Base-by-base conservation (phyloP, 306 rosid species). In the Ochetophila trinervis region DNA sequence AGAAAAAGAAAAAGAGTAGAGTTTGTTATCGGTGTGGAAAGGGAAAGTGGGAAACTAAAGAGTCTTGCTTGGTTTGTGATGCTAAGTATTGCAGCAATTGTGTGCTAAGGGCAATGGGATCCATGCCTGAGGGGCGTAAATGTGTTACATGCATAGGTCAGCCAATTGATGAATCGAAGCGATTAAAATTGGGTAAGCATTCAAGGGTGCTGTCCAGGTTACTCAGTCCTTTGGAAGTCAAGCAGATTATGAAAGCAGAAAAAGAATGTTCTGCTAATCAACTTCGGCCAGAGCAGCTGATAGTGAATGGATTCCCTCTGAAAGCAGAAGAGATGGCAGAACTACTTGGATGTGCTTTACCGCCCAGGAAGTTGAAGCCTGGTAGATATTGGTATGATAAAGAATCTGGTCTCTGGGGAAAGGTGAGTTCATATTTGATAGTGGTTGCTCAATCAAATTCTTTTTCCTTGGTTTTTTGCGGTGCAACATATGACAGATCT, bases 371-470 rank as follows among this genome's bases (percentile, higher is more conserved):
- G 73, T 74, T 94, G 76, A 90, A 90, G 84, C 99, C 99, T 32
- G 97, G 99, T 69, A 84, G 87, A 85, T 94, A 94, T 76, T 94
- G 97, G 99, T 94, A 94, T 57, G 99, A 94, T 85, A 94, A 94
- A 82, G 99, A 94, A 77, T 94, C 99, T 23, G 99, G 96, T 68
- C 80, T 81, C 34, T 94, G 97, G 97, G 97, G 99, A 83, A 90
- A 90, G 96, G 99, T 94, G 76, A 78, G 80, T 57, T 49, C 77
- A 65, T 59, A 45, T 35, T 63, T 20, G 35, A 40, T 53, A 62
- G 63, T 35, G 71, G 57, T 67, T 63, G 32, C 71, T n/a, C 68
- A 54, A 37, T 52, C 48, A 23, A 45, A 20, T 61, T 61, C 35
- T 47, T 75, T 76, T 59, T 49, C n/a, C 48, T 65, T 62, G 68